A percentile compares a stretch with the other conserved stretches of the same genome.
phyloP scores from a whole-genome alignment of 495 filamentous ascomycete species.

The Tricharina praecox region DNA sequence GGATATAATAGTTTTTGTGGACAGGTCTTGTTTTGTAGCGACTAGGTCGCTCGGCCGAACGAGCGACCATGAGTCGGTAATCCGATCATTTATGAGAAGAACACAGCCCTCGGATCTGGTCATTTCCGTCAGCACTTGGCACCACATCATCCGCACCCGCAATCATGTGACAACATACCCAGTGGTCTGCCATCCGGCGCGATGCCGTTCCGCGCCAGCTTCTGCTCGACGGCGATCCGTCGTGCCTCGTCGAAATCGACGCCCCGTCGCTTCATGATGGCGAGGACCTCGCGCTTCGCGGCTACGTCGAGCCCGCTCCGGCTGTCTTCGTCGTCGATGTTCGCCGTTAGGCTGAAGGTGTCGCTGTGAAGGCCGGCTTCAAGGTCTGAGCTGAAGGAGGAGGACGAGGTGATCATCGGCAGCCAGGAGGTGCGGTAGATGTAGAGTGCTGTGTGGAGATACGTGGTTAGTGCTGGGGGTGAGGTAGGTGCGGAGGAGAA shows the following conservation, averaged over 20 bases:
- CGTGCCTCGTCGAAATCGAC: slow-evolving; percentile 85
- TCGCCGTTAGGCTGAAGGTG: slow-evolving; percentile 63
- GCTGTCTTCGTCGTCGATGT: slow-evolving; percentile 58
- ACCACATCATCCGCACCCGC: no score
- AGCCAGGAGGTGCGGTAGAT: slow-evolving; percentile 65
- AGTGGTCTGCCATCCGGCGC: slow-evolving; percentile 70
- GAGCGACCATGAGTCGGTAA: no score
- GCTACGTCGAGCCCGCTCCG: slow-evolving; percentile 62
- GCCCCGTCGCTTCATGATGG: slow-evolving; percentile 66
- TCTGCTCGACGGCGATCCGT: slow-evolving; percentile 61
- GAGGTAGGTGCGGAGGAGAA: no score
- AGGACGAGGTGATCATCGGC: slow-evolving; percentile 31
- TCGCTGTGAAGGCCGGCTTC: slow-evolving; percentile 28
- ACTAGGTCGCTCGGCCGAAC: no score
- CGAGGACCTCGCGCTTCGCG: slow-evolving; percentile 62
- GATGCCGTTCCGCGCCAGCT: slow-evolving; percentile 73
- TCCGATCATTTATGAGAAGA: slow-evolving; percentile 13
- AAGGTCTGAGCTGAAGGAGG: background rate
- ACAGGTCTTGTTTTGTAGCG: no score
- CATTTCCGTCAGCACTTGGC: background rate
- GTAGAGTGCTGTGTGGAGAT: slow-evolving; percentile 46
- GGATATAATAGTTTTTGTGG: no score
- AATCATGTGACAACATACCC: no score
- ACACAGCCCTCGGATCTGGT: slow-evolving; percentile 18
- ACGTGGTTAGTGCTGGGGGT: no score